Conservation (phyloP, 2,329 filamentous ascomycete species). For the Pseudocercospora ulei region DNA sequence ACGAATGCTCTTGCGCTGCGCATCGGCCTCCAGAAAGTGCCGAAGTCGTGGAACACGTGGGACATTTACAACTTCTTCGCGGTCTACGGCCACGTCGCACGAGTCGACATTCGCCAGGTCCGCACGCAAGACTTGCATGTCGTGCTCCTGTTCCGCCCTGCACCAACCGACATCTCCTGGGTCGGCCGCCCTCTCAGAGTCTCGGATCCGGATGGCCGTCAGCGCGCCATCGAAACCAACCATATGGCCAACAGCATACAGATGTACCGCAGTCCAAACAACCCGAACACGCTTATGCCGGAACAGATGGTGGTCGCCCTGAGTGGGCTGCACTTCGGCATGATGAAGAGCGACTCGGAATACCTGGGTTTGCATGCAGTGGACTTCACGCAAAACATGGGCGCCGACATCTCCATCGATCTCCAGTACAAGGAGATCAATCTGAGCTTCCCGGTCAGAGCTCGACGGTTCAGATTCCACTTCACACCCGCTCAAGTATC, state of each 20-base stretch:
- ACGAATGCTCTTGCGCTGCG: slow-evolving; percentile 13
- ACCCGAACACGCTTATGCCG: slow-evolving; percentile 10
- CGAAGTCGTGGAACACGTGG: slow-evolving; percentile 19
- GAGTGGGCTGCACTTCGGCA: slow-evolving; percentile 51
- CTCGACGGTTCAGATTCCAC: slow-evolving; percentile 20
- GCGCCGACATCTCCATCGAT: slow-evolving; percentile 37
- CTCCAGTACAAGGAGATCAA: slow-evolving; percentile 39
- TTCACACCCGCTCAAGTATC: slow-evolving; percentile 25
- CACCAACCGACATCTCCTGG: slow-evolving; percentile 21
- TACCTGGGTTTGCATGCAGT: slow-evolving; percentile 53
- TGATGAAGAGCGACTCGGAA: slow-evolving; percentile 44
- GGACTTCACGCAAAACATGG: slow-evolving; percentile 18
- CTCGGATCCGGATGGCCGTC: slow-evolving; percentile 4
- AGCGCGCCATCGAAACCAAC: slow-evolving; percentile 8
- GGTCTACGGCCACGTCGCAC: slow-evolving; percentile 15
- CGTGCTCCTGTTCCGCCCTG: slow-evolving; percentile 23
- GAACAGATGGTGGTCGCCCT: slow-evolving; percentile 21
- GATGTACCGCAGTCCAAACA: slow-evolving; percentile 11
- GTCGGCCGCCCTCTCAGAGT: slow-evolving; percentile 11
- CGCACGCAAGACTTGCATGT: slow-evolving; percentile 9
- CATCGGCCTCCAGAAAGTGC: slow-evolving; percentile 18
- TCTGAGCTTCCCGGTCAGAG: slow-evolving; percentile 37
- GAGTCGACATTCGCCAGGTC: slow-evolving; percentile 20
- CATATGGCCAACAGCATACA: slow-evolving; percentile 7
- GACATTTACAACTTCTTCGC: slow-evolving; percentile 23